phyloP scores from a whole-genome alignment of 768 basidiomycete species.

The Hericium rajendrae region DNA sequence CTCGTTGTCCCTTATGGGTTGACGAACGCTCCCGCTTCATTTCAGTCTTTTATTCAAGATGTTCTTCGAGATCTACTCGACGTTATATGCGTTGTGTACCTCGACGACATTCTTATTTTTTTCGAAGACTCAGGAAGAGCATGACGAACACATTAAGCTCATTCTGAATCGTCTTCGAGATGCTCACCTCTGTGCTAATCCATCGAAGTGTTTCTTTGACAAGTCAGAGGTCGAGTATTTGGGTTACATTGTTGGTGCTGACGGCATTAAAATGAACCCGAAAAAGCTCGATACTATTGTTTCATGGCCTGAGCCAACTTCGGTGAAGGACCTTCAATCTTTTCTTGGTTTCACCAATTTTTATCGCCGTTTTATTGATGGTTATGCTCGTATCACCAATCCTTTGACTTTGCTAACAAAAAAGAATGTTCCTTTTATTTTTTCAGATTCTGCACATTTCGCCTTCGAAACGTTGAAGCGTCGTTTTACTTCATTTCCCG shows the following conservation, averaged over 20 bases:
- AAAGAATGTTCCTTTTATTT: conserved; percentile 19
- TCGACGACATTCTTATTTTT: conserved; percentile 5
- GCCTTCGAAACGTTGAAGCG: conserved; percentile 25
- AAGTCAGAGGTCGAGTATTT: conserved; percentile 21
- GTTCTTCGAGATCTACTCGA: background rate
- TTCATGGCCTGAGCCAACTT: conserved; percentile 29
- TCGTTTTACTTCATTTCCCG: conserved; percentile 17
- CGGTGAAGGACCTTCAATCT: conserved; percentile 24
- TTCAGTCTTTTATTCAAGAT: conserved; percentile 17
- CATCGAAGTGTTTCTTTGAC: conserved; percentile 29
- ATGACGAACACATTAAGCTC: conserved; percentile 8
- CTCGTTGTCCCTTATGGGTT: conserved; percentile 23
- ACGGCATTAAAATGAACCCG: conserved; percentile 27
- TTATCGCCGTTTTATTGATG: conserved; percentile 24
- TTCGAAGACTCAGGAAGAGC: conserved; percentile 10
- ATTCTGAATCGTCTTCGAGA: conserved; percentile 22
- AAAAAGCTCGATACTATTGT: conserved; percentile 26
- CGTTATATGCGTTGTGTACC: background rate
- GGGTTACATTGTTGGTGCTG: conserved; percentile 23
- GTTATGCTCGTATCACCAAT: conserved; percentile 22
- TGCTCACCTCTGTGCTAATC: conserved; percentile 20
- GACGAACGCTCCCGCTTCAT: conserved; percentile 20
- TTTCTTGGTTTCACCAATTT: conserved; percentile 36
- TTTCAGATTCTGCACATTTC: conserved; percentile 14
- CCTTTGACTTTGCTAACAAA: conserved; percentile 21